Evolutionary conservation across 2,329 filamentous ascomycete species (phyloP).

Genomic region (Nothopassalora personata): DNA sequence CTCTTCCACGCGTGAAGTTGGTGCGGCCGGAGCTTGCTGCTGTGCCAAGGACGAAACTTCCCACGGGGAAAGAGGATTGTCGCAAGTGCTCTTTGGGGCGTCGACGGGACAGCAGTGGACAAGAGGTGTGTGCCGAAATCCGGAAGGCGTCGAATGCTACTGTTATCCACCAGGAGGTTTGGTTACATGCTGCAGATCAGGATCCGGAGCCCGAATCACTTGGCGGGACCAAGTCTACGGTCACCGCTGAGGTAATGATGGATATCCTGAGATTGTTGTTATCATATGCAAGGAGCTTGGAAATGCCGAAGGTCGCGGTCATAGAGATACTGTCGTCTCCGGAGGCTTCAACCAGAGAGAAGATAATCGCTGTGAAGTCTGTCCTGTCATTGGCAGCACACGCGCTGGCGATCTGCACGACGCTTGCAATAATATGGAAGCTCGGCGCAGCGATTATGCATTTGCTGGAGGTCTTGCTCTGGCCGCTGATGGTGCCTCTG

Average conservation of each 20-base stretch:
- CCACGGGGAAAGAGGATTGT: not conserved
- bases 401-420: constrained; percentile 21
- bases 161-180: not conserved
- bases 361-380: constrained; percentile 23
- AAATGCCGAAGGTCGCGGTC: not conserved
- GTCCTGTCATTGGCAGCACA: constrained; percentile 22
- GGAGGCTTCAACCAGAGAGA: constrained; percentile 19
- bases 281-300: not conserved
- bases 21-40: constrained; percentile 28
- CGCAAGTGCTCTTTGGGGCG: constrained; percentile 22
- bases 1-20: constrained; percentile 24
- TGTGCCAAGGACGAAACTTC: constrained; percentile 13
- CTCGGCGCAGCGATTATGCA: constrained; percentile 23
- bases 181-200: not conserved
- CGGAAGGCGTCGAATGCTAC: constrained; percentile 2
- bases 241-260: not conserved
- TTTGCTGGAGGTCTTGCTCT: constrained; percentile 25
- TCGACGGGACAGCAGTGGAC: constrained; percentile 8
- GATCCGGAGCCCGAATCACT: not conserved
- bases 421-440: constrained; percentile 25
- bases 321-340: constrained; percentile 2
- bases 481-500: constrained; percentile 27
- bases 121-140: constrained; percentile 10
- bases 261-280: not conserved
- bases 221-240: not conserved